Conservation (phyloP, 495 filamentous ascomycete species). For the Penicillium paradoxum region DNA sequence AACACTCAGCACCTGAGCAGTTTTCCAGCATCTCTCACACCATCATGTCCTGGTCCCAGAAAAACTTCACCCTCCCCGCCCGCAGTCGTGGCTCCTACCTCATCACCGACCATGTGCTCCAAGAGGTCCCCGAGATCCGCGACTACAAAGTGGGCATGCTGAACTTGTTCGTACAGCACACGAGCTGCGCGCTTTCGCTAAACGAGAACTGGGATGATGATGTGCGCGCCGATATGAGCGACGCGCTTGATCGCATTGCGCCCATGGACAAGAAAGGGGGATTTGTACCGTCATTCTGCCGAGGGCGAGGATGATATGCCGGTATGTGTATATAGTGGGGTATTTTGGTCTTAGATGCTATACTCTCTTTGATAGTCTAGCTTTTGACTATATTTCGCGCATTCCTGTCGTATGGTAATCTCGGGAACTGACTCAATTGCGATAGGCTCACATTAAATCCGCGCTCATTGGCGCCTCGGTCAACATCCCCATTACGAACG, state of each 20-base stretch:
- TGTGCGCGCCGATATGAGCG: conserved; percentile 82
- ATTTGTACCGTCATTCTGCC: conserved; percentile 78
- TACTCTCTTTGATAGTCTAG: neutral
- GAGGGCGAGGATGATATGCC: conserved; percentile 94
- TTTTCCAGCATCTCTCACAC: neutral
- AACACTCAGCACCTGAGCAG: neutral
- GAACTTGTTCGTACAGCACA: conserved; percentile 88
- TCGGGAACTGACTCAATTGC: neutral
- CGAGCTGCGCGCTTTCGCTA: conserved; percentile 74
- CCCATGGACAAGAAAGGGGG: conserved; percentile 67
- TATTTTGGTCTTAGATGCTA: neutral
- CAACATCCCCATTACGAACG: conserved; percentile 83
- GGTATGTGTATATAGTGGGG: conserved; percentile 31
- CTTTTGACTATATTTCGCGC: neutral
- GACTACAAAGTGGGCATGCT: conserved; percentile 81
- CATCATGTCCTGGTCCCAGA: conserved; percentile 72
- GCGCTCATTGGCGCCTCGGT: conserved; percentile 84
- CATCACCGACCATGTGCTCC: conserved; percentile 67
- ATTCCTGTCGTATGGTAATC: neutral
- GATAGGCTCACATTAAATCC: conserved; percentile 83
- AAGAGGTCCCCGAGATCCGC: conserved; percentile 67
- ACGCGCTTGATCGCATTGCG: conserved; percentile 85
- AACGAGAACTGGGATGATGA: conserved; percentile 95
- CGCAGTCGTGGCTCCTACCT: conserved; percentile 81
- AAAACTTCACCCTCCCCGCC: conserved; percentile 68